A percentile compares a stretch with the other conserved stretches of the same genome.
Conservation (phyloP, 495 filamentous ascomycete species). For the Lepraria neglecta region DNA sequence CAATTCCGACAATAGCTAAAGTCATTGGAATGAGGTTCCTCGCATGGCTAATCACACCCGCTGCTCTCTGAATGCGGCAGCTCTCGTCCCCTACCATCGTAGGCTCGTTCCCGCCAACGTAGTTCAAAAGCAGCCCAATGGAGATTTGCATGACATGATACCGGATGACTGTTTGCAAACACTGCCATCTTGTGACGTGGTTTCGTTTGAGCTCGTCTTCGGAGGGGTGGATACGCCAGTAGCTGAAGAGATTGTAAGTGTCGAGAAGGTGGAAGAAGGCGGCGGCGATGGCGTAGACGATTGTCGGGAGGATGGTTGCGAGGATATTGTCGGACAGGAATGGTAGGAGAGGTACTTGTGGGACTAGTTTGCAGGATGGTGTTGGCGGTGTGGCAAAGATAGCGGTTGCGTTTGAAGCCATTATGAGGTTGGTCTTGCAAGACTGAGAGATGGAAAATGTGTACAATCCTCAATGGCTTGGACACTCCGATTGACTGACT, state of each 20-base stretch:
- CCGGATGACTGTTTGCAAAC: conserved; percentile 77
- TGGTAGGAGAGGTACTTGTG: conserved; percentile 52
- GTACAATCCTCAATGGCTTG: no score
- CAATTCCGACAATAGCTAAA: conserved; percentile 41
- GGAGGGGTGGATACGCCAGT: conserved; percentile 88
- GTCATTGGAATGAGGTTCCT: conserved; percentile 58
- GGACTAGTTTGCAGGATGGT: not conserved
- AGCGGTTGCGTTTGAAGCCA: not conserved
- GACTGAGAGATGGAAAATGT: not conserved
- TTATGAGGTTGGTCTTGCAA: not conserved
- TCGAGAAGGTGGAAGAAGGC: conserved; percentile 83
- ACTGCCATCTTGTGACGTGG: conserved; percentile 73
- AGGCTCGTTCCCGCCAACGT: conserved; percentile 45
- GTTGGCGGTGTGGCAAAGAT: not conserved
- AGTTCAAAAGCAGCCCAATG: conserved; percentile 51
- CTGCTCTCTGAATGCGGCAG: conserved; percentile 78
- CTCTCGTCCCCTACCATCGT: conserved; percentile 66
- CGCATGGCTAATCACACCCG: conserved; percentile 61
- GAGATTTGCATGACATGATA: conserved; percentile 82
- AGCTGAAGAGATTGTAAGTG: conserved; percentile 69
- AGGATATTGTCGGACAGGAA: conserved; percentile 73
- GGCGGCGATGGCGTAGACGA: conserved; percentile 82
- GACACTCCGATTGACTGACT: not conserved
- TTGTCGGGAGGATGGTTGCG: conserved; percentile 62
- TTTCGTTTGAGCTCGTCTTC: conserved; percentile 82